These are phyloP conservation scores for Tuber indicum DNA, from an alignment of 495 filamentous ascomycete species.

Conservation along the genomic window DNA sequence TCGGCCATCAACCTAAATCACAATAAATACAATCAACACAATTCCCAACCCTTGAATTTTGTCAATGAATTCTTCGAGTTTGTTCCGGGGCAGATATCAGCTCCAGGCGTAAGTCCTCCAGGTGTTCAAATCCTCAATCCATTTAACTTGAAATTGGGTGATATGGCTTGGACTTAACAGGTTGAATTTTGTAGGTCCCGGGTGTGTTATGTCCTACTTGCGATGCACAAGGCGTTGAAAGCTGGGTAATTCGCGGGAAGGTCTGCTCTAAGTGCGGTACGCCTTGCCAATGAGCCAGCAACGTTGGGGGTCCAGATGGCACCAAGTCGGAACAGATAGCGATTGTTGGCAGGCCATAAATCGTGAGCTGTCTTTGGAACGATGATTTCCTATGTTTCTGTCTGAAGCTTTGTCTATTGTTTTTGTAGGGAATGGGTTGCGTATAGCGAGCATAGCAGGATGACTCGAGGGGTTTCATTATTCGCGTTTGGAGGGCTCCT, in stretches of 20 bases:
- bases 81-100: background rate
- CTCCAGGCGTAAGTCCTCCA: background rate
- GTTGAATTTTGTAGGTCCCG: constrained; percentile 24
- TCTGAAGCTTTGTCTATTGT: background rate
- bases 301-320: background rate
- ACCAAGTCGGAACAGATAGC: background rate
- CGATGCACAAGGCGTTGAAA: constrained; percentile 28
- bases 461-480: background rate
- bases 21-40: background rate
- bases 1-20: background rate
- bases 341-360: background rate
- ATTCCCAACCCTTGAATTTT: background rate
- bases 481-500: background rate
- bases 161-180: constrained; percentile 6
- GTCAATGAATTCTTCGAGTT: background rate
- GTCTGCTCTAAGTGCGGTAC: constrained; percentile 37
- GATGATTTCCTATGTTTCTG: background rate
- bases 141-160: background rate
- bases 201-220: constrained; percentile 36
- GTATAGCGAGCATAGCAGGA: background rate
- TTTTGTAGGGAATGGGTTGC: background rate
- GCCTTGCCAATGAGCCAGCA: constrained; percentile 17
- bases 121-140: background rate
- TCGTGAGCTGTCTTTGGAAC: background rate
- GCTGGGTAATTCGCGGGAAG: constrained; percentile 38